Conservation (phyloP, 2,329 filamentous ascomycete genomes). For the Claviceps spartinae region DNA sequence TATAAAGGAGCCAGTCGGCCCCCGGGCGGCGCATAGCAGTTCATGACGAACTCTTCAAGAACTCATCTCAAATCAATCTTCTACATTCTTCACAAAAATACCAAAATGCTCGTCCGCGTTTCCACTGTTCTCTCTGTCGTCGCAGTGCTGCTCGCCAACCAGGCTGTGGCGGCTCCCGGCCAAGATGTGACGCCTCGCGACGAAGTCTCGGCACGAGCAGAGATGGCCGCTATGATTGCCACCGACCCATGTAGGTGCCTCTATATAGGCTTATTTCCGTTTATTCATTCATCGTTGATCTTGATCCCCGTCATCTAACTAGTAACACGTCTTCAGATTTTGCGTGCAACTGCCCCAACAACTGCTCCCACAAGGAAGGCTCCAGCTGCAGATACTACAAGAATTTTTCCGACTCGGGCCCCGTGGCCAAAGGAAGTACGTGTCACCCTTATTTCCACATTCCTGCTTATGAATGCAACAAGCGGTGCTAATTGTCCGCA, state of each 20-base stretch:
- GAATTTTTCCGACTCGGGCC: not conserved
- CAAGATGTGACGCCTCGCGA: not conserved
- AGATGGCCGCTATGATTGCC: not conserved
- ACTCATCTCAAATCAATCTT: too few relatives aligned
- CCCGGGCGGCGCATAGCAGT: too few relatives aligned
- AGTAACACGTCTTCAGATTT: not conserved
- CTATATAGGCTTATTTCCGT: not conserved
- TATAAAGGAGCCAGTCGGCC: too few relatives aligned
- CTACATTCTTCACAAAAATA: not conserved
- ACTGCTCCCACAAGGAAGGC: not conserved
- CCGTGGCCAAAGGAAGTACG: not conserved
- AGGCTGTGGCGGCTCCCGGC: not conserved
- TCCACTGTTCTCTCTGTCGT: not conserved
- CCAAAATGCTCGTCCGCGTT: not conserved
- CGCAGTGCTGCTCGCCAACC: not conserved
- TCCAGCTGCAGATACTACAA: not conserved
- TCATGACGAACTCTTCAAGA: too few relatives aligned
- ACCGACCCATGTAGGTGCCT: not conserved
- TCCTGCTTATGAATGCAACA: not conserved
- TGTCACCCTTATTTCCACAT: not conserved
- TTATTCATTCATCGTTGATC: not conserved
- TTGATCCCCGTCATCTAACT: too few relatives aligned
- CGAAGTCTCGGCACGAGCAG: not conserved
- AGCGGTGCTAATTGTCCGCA: not conserved
- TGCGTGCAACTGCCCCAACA: constrained; percentile 1